These are phyloP conservation scores for Pseudisothecium myosuroides DNA, from an alignment of 225 moss, liverwort and hornwort genomes.

Conservation along the genomic window DNA sequence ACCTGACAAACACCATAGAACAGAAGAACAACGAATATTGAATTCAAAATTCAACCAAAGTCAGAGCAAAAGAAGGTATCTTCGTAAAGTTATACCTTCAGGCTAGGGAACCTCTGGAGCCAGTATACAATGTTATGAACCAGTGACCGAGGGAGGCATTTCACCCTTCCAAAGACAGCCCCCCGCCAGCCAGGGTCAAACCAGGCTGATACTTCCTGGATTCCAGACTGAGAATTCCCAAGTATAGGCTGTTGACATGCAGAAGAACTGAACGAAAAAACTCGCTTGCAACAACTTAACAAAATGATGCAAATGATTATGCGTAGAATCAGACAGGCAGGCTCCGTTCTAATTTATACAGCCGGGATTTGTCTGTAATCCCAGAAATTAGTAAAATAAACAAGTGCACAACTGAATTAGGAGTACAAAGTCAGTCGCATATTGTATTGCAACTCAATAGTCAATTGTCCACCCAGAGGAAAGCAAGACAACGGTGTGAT, in stretches of 20 bases:
- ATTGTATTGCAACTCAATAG: neutral
- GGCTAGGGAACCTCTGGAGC: no score
- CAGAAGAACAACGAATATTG: no score
- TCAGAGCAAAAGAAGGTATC: no score
- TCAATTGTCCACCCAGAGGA: neutral
- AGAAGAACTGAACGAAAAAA: neutral
- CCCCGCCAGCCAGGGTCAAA: neutral
- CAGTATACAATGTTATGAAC: no score
- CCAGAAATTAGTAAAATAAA: neutral
- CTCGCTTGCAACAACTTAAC: neutral
- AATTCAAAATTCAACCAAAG: no score
- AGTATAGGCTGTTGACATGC: neutral
- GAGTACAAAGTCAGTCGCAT: neutral
- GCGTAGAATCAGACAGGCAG: neutral
- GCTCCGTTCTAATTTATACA: neutral
- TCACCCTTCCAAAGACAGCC: neutral
- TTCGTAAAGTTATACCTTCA: no score
- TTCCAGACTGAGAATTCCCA: neutral
- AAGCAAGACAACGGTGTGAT: neutral
- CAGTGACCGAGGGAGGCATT: neutral
- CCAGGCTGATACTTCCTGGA: neutral
- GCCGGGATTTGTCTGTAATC: neutral
- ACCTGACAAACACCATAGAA: no score
- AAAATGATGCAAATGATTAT: neutral
- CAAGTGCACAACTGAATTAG: no score